A percentile compares a stretch with the other conserved stretches of the same genome.
Evolutionary conservation across 2,329 filamentous ascomycete species (phyloP).

Genomic region (Pseudopyricularia cyperi): DNA sequence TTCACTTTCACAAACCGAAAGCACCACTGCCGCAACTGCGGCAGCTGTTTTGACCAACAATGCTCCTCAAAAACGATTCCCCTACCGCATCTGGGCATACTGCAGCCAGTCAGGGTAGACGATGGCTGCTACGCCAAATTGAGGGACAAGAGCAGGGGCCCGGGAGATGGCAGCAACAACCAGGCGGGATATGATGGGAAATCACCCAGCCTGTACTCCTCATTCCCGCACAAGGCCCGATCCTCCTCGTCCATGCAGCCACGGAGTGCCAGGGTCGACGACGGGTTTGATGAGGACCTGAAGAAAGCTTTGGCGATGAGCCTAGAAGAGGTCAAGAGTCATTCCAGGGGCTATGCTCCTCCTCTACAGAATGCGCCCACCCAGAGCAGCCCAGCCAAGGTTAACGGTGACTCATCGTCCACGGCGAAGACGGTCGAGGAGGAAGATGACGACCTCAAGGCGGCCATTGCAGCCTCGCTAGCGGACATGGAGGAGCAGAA

Average conservation of each 20-base stretch:
- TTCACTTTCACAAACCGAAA: constrained; percentile 98
- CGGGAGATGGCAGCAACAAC: constrained; percentile 18
- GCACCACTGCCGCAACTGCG: constrained; percentile 95
- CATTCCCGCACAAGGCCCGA: constrained; percentile 47
- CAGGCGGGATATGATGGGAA: constrained; percentile 22
- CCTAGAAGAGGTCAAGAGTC: constrained; percentile 76
- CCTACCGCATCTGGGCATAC: constrained; percentile 82
- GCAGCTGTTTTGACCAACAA: constrained; percentile 91
- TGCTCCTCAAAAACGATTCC: constrained; percentile 84
- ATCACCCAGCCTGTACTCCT: background rate
- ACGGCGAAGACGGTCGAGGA: constrained; percentile 42
- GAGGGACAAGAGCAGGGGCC: constrained; percentile 53
- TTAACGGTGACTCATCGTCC: constrained; percentile 19
- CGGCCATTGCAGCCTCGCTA: constrained; percentile 87
- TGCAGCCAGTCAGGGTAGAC: constrained; percentile 84
- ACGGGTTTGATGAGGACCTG: constrained; percentile 87
- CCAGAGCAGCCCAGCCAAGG: constrained; percentile 11
- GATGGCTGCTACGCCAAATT: constrained; percentile 90
- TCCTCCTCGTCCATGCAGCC: constrained; percentile 69
- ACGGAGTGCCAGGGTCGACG: constrained; percentile 73
- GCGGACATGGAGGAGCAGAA: constrained; percentile 98
- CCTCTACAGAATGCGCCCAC: constrained; percentile 4
- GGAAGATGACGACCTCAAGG: constrained; percentile 80
- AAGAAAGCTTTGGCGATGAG: constrained; percentile 95
- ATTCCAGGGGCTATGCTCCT: constrained; percentile 53